These are phyloP conservation scores for Apiotrichum porosum DNA, from an alignment of 1,284 basidiomycete genomes.

Conservation along the genomic window DNA sequence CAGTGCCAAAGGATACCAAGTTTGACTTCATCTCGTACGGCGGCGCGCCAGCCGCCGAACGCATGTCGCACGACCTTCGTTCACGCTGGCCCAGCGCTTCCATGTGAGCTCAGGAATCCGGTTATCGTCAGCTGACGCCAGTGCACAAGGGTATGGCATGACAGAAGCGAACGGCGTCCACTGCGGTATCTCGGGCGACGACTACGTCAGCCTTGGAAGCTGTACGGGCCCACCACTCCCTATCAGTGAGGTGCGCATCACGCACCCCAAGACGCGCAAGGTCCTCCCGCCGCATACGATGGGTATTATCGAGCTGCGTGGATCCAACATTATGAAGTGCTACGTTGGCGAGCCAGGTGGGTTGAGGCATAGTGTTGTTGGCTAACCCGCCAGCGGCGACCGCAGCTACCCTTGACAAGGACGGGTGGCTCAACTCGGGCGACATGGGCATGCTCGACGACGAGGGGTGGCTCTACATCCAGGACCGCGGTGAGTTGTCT, in stretches of 20 bases:
- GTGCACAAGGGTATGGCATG: constrained; percentile 38
- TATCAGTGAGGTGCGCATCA: constrained; percentile 31
- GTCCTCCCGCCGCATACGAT: constrained; percentile 17
- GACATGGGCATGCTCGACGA: constrained; percentile 35
- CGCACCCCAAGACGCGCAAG: constrained; percentile 27
- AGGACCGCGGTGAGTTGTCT: constrained; percentile 22
- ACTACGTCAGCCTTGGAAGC: constrained; percentile 24
- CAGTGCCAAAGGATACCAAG: constrained; percentile 5
- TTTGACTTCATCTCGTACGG: constrained; percentile 41
- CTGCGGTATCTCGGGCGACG: constrained; percentile 29
- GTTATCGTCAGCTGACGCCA: background rate
- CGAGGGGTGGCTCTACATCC: constrained; percentile 37
- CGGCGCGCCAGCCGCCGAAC: constrained; percentile 38
- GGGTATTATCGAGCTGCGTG: constrained; percentile 32
- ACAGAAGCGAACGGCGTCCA: constrained; percentile 44
- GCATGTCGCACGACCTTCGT: constrained; percentile 28
- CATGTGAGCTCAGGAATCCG: background rate
- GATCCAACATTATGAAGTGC: constrained; percentile 43
- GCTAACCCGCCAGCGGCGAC: constrained; percentile 23
- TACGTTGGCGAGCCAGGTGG: background rate
- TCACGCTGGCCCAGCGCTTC: constrained; percentile 29
- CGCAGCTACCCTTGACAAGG: constrained; percentile 22
- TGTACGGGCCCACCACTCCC: constrained; percentile 34
- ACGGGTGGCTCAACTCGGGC: constrained; percentile 45
- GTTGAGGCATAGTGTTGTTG: background rate